These are phyloP conservation scores for Musa schizocarpa DNA, from an alignment of 176 grass and related monocot species.

Conservation along the genomic window DNA sequence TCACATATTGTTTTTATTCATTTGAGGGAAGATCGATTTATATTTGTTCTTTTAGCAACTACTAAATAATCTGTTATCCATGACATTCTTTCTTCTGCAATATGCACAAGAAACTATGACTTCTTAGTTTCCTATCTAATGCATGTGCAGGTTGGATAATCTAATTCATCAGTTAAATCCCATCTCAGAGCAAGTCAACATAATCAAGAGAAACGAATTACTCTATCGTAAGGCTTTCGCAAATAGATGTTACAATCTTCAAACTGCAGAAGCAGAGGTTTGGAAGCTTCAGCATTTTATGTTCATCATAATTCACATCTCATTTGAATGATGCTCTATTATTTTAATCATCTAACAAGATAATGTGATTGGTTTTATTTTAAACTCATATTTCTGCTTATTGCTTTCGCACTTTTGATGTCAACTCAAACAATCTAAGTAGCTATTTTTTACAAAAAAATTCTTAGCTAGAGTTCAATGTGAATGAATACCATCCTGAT, in stretches of 20 bases:
- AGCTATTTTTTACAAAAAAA: neutral
- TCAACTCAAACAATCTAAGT: too few relatives aligned
- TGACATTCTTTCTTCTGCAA: too few relatives aligned
- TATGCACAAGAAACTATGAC: too few relatives aligned
- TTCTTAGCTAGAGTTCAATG: too few relatives aligned
- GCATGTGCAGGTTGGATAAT: conserved; percentile 34
- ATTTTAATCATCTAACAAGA: neutral
- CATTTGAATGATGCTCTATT: neutral
- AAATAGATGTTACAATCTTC: conserved; percentile 43
- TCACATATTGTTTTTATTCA: too few relatives aligned
- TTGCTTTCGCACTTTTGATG: too few relatives aligned
- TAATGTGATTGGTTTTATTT: neutral
- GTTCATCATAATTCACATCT: neutral
- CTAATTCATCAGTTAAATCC: conserved; percentile 18
- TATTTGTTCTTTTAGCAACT: too few relatives aligned
- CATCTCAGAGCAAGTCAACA: conserved; percentile 24
- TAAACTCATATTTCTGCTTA: too few relatives aligned
- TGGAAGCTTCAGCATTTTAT: neutral
- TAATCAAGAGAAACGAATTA: conserved; percentile 40
- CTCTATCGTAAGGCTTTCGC: conserved; percentile 42
- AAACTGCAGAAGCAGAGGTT: conserved; percentile 69
- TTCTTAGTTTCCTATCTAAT: neutral
- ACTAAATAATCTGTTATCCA: too few relatives aligned
- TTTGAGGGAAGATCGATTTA: too few relatives aligned
- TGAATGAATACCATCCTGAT: too few relatives aligned